Conservation (phyloP, 2,329 filamentous ascomycete genomes). For the Eutypa lata region DNA sequence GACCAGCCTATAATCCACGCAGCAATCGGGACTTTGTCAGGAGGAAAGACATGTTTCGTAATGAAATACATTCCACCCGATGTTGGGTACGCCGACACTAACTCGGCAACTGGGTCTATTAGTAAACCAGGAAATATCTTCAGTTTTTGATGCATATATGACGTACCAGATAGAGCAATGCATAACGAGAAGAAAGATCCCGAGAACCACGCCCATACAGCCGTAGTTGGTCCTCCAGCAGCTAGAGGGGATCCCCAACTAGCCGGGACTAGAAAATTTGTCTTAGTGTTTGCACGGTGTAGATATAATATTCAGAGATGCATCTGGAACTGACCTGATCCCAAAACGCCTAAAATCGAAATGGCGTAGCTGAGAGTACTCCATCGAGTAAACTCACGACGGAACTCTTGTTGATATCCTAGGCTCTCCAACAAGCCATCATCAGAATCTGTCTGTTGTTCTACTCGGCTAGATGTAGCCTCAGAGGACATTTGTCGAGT, state of each 20-base stretch:
- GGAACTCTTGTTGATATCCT: slow-evolving; percentile 48
- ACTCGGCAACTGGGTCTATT: slow-evolving; percentile 50
- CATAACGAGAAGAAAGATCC: slow-evolving; percentile 63
- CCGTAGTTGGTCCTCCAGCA: slow-evolving; percentile 59
- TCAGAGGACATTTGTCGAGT: too few species aligned
- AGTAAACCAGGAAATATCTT: not conserved
- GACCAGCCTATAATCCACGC: slow-evolving; percentile 67
- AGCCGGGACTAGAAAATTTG: slow-evolving; percentile 45
- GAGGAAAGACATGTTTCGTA: slow-evolving; percentile 3
- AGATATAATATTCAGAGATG: not conserved
- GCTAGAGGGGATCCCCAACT: slow-evolving; percentile 58
- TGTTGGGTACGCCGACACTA: slow-evolving; percentile 65
- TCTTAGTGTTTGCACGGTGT: not conserved
- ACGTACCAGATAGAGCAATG: slow-evolving; percentile 33
- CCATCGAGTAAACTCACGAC: slow-evolving; percentile 63
- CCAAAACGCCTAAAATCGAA: slow-evolving; percentile 61
- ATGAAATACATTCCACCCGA: slow-evolving; percentile 54
- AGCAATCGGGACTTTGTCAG: slow-evolving; percentile 45
- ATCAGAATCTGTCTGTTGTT: not conserved
- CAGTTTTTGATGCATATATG: not conserved
- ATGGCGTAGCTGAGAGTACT: slow-evolving; percentile 65
- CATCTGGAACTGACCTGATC: slow-evolving; percentile 35
- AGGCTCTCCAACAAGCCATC: slow-evolving; percentile 2
- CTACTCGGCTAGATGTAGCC: too few species aligned
- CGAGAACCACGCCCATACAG: slow-evolving; percentile 64